Evolutionary conservation across 108 stramenopile species (phyloP).

Genomic region (Fragilaria crotonensis): DNA sequence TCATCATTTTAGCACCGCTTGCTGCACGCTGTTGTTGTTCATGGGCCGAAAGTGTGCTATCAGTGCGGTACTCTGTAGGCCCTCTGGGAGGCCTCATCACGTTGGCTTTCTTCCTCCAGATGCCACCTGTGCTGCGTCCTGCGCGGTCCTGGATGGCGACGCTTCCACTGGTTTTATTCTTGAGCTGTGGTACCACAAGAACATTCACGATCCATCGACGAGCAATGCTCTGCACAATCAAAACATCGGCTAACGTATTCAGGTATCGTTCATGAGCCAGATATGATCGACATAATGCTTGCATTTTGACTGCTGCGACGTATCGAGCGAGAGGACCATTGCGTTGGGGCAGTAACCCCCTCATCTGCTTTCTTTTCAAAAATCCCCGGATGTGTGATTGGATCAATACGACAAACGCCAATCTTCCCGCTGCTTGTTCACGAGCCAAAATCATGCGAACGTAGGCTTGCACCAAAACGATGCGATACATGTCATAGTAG

Average conservation of each 20-base stretch:
- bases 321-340: not conserved
- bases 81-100: not conserved
- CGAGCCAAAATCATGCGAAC: constrained; percentile 35
- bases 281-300: constrained; percentile 46
- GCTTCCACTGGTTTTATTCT: not conserved
- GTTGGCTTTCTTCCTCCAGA: not conserved
- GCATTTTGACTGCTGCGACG: constrained; percentile 50
- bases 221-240: constrained; percentile 56
- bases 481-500: constrained; percentile 31
- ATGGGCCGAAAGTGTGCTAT: not conserved
- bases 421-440: constrained; percentile 18
- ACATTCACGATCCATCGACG: constrained; percentile 43
- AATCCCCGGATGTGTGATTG: constrained; percentile 46
- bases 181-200: constrained; percentile 3
- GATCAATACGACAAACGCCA: constrained; percentile 33
- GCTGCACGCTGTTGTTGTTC: not conserved
- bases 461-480: constrained; percentile 49
- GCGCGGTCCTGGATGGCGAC: no score
- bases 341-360: not conserved
- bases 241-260: constrained; percentile 43
- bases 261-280: constrained; percentile 40
- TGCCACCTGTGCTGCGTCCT: not conserved
- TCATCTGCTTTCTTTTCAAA: constrained; percentile 14
- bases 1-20: not conserved
- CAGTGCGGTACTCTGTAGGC: not conserved